Evolutionary conservation across 495 filamentous ascomycete genomes (phyloP).

Genomic region (Margaritispora aquatica): DNA sequence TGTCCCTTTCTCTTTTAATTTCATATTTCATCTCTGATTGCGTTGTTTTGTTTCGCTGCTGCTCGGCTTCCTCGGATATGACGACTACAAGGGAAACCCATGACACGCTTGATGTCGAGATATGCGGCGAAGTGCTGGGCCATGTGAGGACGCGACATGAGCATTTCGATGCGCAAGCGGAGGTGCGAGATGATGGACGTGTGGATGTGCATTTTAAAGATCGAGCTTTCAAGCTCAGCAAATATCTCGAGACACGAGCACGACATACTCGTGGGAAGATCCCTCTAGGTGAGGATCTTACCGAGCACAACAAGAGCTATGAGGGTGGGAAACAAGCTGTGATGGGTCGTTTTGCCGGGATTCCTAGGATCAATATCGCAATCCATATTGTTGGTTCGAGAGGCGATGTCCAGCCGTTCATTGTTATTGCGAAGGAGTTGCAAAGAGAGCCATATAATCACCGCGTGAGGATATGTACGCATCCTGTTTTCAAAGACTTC

Average conservation of each 20-base stretch:
- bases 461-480: constrained; percentile 73
- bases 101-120: not conserved
- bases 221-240: not conserved
- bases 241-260: constrained; percentile 5
- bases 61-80: not conserved
- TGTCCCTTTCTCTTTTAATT: not conserved
- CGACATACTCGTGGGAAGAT: not conserved
- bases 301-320: constrained; percentile 10
- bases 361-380: constrained; percentile 58
- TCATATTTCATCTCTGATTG: not conserved
- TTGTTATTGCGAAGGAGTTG: constrained; percentile 58
- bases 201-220: constrained; percentile 8
- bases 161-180: constrained; percentile 5
- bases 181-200: constrained; percentile 9
- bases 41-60: not conserved
- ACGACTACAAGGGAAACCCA: not conserved
- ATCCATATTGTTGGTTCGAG: constrained; percentile 74
- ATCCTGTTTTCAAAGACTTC: constrained; percentile 63
- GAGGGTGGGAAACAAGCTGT: constrained; percentile 2
- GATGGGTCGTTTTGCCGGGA: constrained; percentile 9
- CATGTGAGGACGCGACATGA: constrained; percentile 4
- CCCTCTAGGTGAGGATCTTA: constrained; percentile 9
- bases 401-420: constrained; percentile 72
- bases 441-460: constrained; percentile 53
- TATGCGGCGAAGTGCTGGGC: not conserved